Conservation (phyloP, 2,329 filamentous ascomycete genomes). For the Hirsutella thompsonii region DNA sequence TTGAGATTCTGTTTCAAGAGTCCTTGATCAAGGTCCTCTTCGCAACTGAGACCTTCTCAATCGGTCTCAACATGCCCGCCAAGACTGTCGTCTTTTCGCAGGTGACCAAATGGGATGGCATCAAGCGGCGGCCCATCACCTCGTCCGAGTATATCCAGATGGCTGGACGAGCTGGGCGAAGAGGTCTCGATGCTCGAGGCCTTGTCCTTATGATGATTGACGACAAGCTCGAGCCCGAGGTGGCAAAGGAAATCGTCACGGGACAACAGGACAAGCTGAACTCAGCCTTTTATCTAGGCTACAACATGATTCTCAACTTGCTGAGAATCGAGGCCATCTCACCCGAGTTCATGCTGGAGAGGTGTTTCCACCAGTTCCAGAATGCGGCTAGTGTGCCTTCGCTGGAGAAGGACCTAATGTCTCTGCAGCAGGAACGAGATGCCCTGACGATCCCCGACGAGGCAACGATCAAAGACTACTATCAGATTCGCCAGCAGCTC, state of each 20-base stretch:
- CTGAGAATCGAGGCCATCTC: constrained; percentile 98
- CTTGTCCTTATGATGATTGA: constrained; percentile 99
- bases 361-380: constrained; percentile 97
- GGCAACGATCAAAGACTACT: constrained; percentile 83
- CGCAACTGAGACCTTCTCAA: constrained; percentile 96
- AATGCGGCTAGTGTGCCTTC: constrained; percentile 77
- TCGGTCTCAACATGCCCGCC: constrained; percentile 96
- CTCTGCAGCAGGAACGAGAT: constrained; percentile 63
- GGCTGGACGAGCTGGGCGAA: constrained; percentile 91
- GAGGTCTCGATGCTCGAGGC: constrained; percentile 93
- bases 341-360: constrained; percentile 96
- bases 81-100: constrained; percentile 99
- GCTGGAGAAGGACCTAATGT: constrained; percentile 71
- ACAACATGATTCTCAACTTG: constrained; percentile 98
- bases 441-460: constrained; percentile 74
- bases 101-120: constrained; percentile 89
- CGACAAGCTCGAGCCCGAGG: constrained; percentile 85
- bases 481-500: constrained; percentile 75
- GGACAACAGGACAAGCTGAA: constrained; percentile 96
- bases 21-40: constrained; percentile 96
- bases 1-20: constrained; percentile 98
- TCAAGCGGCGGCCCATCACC: constrained; percentile 67
- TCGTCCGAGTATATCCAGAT: constrained; percentile 97
- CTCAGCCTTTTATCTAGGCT: constrained; percentile 92
- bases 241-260: constrained; percentile 90